Evolutionary conservation across 202 grass and related monocot genomes (phyloP), one percentile per base, ranked within the genome.

Genomic region (Zizania palustris): DNA sequence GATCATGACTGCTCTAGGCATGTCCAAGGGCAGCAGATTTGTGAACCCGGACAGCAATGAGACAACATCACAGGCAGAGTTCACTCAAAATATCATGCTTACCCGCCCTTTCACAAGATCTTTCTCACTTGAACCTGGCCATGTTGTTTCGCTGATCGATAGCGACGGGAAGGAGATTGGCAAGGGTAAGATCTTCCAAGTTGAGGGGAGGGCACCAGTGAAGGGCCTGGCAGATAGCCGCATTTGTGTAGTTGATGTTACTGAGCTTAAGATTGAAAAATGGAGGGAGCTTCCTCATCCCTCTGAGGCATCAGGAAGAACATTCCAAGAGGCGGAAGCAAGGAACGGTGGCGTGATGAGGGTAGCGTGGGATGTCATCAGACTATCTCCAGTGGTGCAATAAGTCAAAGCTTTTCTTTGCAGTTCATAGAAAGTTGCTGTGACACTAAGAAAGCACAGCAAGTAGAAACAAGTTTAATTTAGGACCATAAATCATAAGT

Each of bases 221-320:
- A 96, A 82, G 73, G 83, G 48, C 75, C 67, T 87, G 42, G 13
- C 12, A 0, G 86, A 93, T 46, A 73, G 74, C 11, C 65, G 67
- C 4, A 22, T 71, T 18, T 97, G 88, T 39, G 16, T 89, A 4
- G 61, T 97, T 0, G 88, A 97, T 55, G 42, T 97, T 39, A 93
- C 62, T 0, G 84, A 97, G 40, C 86, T 97, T 54, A 89, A 89
- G 80, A 85, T 80, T n/a, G 90, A 91, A 65, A 93, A 83, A 21
- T 90, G 80, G 80, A 85, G 75, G 67, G 90, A 93, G 65, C 75
- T 97, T 19, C 91, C 87, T 7, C 82, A 97, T 75, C 93, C 90
- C 4, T 91, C 90, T 0, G 88, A 97, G 68, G 75, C 85, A 40
- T 81, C 81, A 0, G 88, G 93, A 49, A 84, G 88, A 49, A 97